Evolutionary conservation across 495 filamentous ascomycete species (phyloP).

Genomic region (Aspergillus homomorphus): DNA sequence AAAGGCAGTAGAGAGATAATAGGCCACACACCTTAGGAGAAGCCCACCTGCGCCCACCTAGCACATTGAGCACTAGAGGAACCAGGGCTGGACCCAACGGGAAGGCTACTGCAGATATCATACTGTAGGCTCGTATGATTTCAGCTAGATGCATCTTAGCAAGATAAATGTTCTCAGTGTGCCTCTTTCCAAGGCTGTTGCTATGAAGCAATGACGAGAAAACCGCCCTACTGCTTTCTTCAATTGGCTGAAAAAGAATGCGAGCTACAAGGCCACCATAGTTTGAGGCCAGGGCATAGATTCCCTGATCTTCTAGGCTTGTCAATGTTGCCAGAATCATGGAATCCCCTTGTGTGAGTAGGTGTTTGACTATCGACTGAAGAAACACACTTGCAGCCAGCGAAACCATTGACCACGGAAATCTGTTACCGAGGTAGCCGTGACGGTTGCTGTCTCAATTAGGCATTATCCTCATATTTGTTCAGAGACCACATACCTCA

Average conservation of each 20-base stretch:
- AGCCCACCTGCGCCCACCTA: constrained; percentile 73
- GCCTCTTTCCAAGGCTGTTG: constrained; percentile 18
- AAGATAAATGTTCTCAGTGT: constrained; percentile 17
- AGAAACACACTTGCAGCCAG: constrained; percentile 76
- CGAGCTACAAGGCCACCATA: constrained; percentile 91
- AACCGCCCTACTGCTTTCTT: constrained; percentile 83
- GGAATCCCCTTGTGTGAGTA: constrained; percentile 91
- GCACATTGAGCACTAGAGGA: constrained; percentile 62
- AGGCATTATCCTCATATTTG: background rate
- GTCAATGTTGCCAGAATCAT: constrained; percentile 77
- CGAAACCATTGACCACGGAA: constrained; percentile 62
- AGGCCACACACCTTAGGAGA: constrained; percentile 61
- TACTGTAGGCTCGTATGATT: constrained; percentile 39
- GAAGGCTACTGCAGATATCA: constrained; percentile 65
- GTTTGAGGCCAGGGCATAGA: constrained; percentile 88
- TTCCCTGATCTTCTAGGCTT: constrained; percentile 76
- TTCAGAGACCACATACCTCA: constrained; percentile 35
- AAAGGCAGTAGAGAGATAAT: constrained; percentile 79
- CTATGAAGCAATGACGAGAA: constrained; percentile 66
- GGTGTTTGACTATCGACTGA: constrained; percentile 85
- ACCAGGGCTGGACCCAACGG: constrained; percentile 70
- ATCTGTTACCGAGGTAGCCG: constrained; percentile 57
- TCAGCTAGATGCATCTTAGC: constrained; percentile 36
- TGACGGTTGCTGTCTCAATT: constrained; percentile 25
- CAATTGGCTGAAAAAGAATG: constrained; percentile 89